A percentile compares a stretch with the other conserved stretches of the same genome.
These are phyloP conservation scores for Penstemon newberryi DNA, from an alignment of 257 asterid species.

Conservation along the genomic window DNA sequence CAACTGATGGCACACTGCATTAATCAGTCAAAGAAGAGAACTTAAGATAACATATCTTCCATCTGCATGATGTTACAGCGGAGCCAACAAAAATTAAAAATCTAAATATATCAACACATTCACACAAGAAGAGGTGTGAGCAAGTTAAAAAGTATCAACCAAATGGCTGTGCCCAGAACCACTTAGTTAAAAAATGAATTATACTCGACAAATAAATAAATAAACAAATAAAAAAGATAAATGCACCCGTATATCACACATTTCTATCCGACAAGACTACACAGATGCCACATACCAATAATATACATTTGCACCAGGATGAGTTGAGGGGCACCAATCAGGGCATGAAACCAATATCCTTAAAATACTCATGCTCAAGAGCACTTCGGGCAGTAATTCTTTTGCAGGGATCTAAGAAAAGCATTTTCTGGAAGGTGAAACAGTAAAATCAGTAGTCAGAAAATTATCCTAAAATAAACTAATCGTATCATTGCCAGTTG, in stretches of 20 bases:
- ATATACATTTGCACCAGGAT: conserved; percentile 55
- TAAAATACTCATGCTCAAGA: conserved; percentile 89
- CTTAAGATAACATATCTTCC: conserved; percentile 34
- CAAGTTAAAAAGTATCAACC: conserved; percentile 31
- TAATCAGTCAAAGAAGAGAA: conserved; percentile 31
- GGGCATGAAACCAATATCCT: conserved; percentile 72
- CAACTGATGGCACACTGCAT: conserved; percentile 36
- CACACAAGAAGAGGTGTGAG: conserved; percentile 37
- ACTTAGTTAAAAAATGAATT: conserved; percentile 33
- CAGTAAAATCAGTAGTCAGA: conserved; percentile 2
- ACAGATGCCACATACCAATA: conserved; percentile 45
- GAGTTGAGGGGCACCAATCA: conserved; percentile 31
- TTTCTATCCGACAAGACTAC: conserved; percentile 37
- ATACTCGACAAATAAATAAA: conserved; percentile 29
- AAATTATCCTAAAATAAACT: neutral
- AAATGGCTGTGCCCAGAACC: conserved; percentile 29
- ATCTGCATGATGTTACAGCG: conserved; percentile 35
- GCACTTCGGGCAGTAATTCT: conserved; percentile 86
- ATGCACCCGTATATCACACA: conserved; percentile 32
- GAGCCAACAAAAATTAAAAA: conserved; percentile 27
- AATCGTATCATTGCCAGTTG: neutral
- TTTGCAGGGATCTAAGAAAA: conserved; percentile 84
- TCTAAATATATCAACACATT: conserved; percentile 30
- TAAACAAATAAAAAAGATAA: conserved; percentile 16
- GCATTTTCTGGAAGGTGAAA: conserved; percentile 55